Evolutionary conservation across 2,329 filamentous ascomycete species (phyloP).

Genomic region (Dactylonectria macrodidyma): DNA sequence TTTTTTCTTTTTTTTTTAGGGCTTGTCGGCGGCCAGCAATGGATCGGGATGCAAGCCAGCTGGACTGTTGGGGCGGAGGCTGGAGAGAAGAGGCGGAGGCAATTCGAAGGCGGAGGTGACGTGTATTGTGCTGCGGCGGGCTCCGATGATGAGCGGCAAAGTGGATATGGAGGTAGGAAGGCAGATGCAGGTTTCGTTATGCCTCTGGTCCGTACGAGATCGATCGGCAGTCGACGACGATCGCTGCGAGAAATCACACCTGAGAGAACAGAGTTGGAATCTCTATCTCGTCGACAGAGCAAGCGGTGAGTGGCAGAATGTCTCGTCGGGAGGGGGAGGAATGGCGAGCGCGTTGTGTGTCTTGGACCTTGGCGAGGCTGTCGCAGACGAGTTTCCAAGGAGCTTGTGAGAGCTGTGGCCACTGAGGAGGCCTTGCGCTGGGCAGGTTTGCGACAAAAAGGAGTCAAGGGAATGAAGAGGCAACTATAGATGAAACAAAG

Average conservation of each 20-base stretch:
- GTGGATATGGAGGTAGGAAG: conserved; percentile 8
- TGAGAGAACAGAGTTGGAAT: neutral
- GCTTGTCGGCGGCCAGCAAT: neutral
- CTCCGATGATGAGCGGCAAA: conserved; percentile 19
- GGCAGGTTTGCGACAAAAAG: neutral
- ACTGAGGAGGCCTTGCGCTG: conserved; percentile 18
- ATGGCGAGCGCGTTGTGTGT: conserved; percentile 6
- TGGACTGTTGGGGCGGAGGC: neutral
- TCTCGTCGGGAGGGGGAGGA: neutral
- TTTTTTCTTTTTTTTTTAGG: neutral
- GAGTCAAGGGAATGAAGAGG: conserved; percentile 8
- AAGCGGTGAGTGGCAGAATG: neutral
- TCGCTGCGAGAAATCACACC: neutral
- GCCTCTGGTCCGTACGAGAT: conserved; percentile 7
- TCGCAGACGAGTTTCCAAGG: neutral
- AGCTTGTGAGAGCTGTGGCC: conserved; percentile 11
- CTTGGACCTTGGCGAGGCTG: neutral
- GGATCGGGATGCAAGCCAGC: neutral
- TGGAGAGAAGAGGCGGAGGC: neutral
- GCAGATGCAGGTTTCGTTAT: neutral
- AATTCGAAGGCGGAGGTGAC: conserved; percentile 20
- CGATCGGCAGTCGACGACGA: neutral
- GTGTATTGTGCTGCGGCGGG: conserved; percentile 23
- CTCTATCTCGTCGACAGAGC: neutral
- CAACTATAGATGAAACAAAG: conserved; percentile 14